Base-by-base conservation (phyloP, 192 early-diverging fungal species). In the Tieghemiomyces parasiticus region DNA sequence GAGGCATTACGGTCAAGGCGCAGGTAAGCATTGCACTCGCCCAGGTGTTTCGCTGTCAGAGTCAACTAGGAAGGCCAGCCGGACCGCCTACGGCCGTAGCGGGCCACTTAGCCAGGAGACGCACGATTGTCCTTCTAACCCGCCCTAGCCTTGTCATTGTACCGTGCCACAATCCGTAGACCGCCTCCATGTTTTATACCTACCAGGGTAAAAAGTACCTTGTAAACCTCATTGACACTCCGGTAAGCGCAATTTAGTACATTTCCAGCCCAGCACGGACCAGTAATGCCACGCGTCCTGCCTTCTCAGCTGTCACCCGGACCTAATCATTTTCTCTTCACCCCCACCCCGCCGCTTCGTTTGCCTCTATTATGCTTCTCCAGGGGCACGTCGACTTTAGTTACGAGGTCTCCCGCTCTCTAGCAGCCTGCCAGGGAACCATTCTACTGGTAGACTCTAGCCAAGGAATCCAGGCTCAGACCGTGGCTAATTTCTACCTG, bases 1-100 rank as follows among this genome's bases (percentile, higher is more conserved):
- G 95, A 35, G 95, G 95, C 25, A 98, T 98, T 58, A 98, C 95
- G 8, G 91, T 98, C 53, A 98, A 98, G 69, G 95, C 95, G 22
- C 92, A 95, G 81, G 82, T 82, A 63, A 56, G 28, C 42, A 58
- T 20, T 16, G 42, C 33, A 31, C 10, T n/a, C 38, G n/a, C n/a
- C n/a, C n/a, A n/a, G n/a, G n/a, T n/a, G n/a, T n/a, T n/a, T n/a
- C n/a, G n/a, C n/a, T n/a, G n/a, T n/a, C n/a, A n/a, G n/a, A n/a
- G n/a, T n/a, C n/a, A n/a, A n/a, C n/a, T n/a, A n/a, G n/a, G n/a
- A n/a, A n/a, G n/a, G n/a, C n/a, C n/a, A n/a, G n/a, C n/a, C n/a
- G n/a, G n/a, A n/a, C n/a, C n/a, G n/a, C n/a, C n/a, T n/a, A n/a
- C n/a, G n/a, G n/a, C n/a, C n/a, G n/a, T n/a, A n/a, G n/a, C n/a